Evolutionary conservation across 1,284 basidiomycete genomes (phyloP).

Genomic region (Anthracocystis panici-leucophaei): DNA sequence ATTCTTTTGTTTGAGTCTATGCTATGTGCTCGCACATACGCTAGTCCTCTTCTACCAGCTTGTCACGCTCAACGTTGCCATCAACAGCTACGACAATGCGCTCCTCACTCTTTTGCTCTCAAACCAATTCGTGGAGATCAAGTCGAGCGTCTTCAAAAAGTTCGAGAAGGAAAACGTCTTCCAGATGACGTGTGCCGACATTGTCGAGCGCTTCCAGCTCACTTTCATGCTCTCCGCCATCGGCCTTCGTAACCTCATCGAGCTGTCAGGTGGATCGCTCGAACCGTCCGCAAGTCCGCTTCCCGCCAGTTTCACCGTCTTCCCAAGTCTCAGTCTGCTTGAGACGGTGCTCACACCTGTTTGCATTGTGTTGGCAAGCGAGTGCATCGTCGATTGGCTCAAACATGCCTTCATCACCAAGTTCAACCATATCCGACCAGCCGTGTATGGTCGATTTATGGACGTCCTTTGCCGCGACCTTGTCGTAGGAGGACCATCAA

Average conservation of each 20-base stretch:
- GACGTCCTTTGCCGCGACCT: slow-evolving; percentile 96
- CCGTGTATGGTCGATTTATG: slow-evolving; percentile 93
- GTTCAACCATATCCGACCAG: slow-evolving; percentile 87
- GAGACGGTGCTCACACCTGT: slow-evolving; percentile 95
- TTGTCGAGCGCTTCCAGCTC: slow-evolving; percentile 96
- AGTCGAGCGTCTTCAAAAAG: slow-evolving; percentile 98
- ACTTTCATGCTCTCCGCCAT: slow-evolving; percentile 91
- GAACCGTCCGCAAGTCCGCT: slow-evolving; percentile 74
- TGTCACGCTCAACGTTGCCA: slow-evolving; percentile 93
- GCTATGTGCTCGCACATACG: slow-evolving; percentile 83
- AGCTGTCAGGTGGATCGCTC: slow-evolving; percentile 78
- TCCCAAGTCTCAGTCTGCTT: slow-evolving; percentile 72
- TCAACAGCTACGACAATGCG: slow-evolving; percentile 98
- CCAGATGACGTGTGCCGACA: slow-evolving; percentile 89
- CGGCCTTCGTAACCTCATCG: slow-evolving; percentile 93
- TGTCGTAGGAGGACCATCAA: slow-evolving; percentile 78
- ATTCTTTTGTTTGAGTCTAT: slow-evolving; percentile 84
- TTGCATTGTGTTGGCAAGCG: slow-evolving; percentile 87
- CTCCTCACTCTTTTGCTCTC: slow-evolving; percentile 93
- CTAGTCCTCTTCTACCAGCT: slow-evolving; percentile 98
- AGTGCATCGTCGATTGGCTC: slow-evolving; percentile 97
- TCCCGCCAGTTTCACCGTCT: slow-evolving; percentile 70
- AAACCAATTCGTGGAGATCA: slow-evolving; percentile 99
- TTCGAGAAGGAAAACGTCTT: slow-evolving; percentile 99
- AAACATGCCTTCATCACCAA: slow-evolving; percentile 99